Evolutionary conservation across 75 land plant species (phyloP), one percentile per base, ranked within the genome.

Genomic region (Sequoiadendron giganteum): DNA sequence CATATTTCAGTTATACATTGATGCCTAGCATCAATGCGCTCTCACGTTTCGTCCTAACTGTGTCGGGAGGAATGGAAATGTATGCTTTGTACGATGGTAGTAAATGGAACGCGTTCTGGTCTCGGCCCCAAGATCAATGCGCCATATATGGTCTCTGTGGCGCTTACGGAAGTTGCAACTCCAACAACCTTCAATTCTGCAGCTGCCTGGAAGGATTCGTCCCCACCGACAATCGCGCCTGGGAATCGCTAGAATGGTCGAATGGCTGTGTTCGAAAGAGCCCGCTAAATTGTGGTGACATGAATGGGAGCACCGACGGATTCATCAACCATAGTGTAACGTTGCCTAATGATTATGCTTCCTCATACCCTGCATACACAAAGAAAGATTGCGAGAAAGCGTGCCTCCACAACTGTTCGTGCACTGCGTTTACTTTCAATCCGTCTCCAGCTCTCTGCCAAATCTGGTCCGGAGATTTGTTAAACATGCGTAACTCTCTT

Each of bases 341-440:
- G 10, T 25, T 43, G 49, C 30, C 83, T 39, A 30, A 75, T 18
- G 19, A 19, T 3, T 48, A 2, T 2, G 83, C 21, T 43, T 42
- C 38, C 4, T 75, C 39, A 25, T 75, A 75, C 38, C 38, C 48
- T 25, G 47, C 83, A 21, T 0, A n/a, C 7, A 56, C 91, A 86
- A 15, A 34, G 77, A 34, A 75, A 32, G 77, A 75, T 11, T 95
- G 96, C 48, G 75, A 90, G 87, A 61, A 86, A 16, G 54, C 86
- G 32, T 95, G 96, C 75, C 76, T 87, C 54, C 77, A 32, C 14
- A 87, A 91, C 43, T 95, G 96, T 43, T 92, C 94, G 79, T 95
- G 96, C 86, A 90, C 87, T 21, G 93, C 92, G 55, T 95, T 91
- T 85, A 55, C 89, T 34, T 93, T 82, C 55, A 34, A 11, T 13